Base-by-base conservation (phyloP, 805 yeast genomes). In the Ogataea neopini region DNA sequence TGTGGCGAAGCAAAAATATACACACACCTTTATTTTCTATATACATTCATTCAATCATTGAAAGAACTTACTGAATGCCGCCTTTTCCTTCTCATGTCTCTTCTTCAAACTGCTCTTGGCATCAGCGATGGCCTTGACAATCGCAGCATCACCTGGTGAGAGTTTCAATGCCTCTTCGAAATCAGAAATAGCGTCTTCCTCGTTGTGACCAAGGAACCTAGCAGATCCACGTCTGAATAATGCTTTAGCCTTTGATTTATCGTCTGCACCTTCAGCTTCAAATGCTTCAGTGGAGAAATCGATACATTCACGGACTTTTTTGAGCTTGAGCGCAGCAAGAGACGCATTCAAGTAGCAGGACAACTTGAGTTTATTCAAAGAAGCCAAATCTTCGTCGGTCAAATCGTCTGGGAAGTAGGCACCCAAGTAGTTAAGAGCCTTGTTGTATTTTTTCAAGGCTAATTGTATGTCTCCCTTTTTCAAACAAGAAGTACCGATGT, bases 171-270 rank as follows among this genome's bases (percentile, higher is more conserved):
- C 97, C 50, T 74, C 71, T 54, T 81, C 79, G 48, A 90, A 76
- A 51, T 84, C 85, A 10, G 64, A 68, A 43, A 84, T 70, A 0
- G 96, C 96, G 48, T 73, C 77, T 25, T 84, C 92, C 45, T 81
- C 84, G 60, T 87, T 83, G 60, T 84, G 84, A 18, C 75, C 70
- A 7, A 77, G 67, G 50, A 80, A 67, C 59, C 81, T 76, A 1
- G 94, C 96, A 61, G 77, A 71, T 30, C 95, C 97, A 66, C 92
- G 83, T 65, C 98, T 83, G 72, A 83, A 91, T 37, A 80, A 70
- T 0, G 97, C 97, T 72, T 91, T 91, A 14, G 96, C 88, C 63
- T 77, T 79, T 18, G 89, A 81, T 52, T 82, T 78, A 34, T 79
- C 85, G 46, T 80, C 87, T 4, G 82, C 70, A 2, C 66, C 68